A percentile compares a stretch with the other conserved stretches of the same genome.
phyloP scores from a whole-genome alignment of 164 flowering plant species.

The Paratinospora sagittata region DNA sequence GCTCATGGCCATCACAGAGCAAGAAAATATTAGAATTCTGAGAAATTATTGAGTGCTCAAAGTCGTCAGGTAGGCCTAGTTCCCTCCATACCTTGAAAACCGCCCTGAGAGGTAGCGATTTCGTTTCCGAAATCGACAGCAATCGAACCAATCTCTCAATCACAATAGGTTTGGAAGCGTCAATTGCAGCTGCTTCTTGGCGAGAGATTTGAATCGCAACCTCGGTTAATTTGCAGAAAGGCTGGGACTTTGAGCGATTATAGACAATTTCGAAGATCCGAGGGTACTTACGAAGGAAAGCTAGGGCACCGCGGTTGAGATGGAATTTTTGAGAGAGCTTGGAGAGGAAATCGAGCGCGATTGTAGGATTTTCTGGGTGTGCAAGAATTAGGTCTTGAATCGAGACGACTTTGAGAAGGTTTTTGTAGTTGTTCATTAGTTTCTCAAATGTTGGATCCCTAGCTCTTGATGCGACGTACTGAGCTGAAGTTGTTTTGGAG shows the following conservation, averaged over 20 bases:
- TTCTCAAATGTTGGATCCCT: conserved; percentile 84
- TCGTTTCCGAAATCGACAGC: conserved; percentile 55
- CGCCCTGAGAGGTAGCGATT: conserved; percentile 66
- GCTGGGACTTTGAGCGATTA: conserved; percentile 30
- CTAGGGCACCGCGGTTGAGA: conserved; percentile 71
- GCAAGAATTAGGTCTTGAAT: conserved; percentile 82
- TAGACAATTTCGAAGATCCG: conserved; percentile 60
- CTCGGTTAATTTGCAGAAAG: conserved; percentile 51
- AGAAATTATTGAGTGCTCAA: conserved; percentile 64
- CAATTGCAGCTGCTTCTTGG: conserved; percentile 43
- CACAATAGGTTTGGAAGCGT: conserved; percentile 33
- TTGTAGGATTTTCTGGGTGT: conserved; percentile 32
- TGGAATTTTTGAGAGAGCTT: conserved; percentile 72
- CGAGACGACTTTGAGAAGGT: conserved; percentile 60
- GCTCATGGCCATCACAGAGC: conserved; percentile 49
- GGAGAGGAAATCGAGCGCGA: conserved; percentile 63
- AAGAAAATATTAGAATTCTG: conserved; percentile 44
- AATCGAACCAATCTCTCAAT: conserved; percentile 55
- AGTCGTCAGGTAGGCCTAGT: conserved; percentile 84
- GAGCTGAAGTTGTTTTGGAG: conserved; percentile 45
- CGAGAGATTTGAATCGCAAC: conserved; percentile 35
- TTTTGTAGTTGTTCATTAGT: conserved; percentile 69
- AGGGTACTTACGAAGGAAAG: conserved; percentile 71
- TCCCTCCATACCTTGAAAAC: conserved; percentile 88
- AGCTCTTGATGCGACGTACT: conserved; percentile 55